Conservation (phyloP, 257 asterid genomes). For the Fraxinus excelsior region DNA sequence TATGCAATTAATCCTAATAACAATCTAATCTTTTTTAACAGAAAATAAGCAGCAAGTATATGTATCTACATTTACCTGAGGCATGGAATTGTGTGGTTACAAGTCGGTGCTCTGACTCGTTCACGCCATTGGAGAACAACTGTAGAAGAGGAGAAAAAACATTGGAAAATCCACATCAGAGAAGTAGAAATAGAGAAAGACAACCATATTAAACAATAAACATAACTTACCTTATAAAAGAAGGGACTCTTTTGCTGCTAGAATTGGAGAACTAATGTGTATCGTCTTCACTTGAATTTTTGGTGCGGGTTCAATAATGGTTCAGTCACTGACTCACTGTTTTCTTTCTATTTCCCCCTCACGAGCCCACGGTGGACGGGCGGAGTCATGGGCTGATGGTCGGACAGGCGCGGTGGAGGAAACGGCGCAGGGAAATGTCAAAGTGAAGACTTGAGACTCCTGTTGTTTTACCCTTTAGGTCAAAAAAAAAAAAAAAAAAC, state of each 20-base stretch:
- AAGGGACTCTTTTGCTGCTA: slow-evolving; percentile 87
- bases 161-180: slow-evolving; percentile 15
- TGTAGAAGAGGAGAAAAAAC: slow-evolving; percentile 26
- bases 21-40: not conserved
- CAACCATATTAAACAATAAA: not conserved
- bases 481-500: no score
- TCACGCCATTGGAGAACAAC: slow-evolving; percentile 80
- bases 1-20: not conserved
- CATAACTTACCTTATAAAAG: slow-evolving; percentile 60
- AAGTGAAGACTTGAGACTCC: no score
- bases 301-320: no score
- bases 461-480: no score
- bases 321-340: no score
- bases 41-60: slow-evolving; percentile 4
- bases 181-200: slow-evolving; percentile 11
- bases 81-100: slow-evolving; percentile 60
- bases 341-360: no score
- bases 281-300: slow-evolving; percentile 54
- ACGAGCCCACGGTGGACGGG: no score
- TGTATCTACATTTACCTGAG: slow-evolving; percentile 53
- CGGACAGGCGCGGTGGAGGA: no score
- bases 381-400: no score
- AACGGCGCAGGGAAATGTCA: no score
- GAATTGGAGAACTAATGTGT: slow-evolving; percentile 86
- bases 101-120: slow-evolving; percentile 57